Evolutionary conservation across 768 basidiomycete species (phyloP).

Genomic region (Agaricus subrufescens): DNA sequence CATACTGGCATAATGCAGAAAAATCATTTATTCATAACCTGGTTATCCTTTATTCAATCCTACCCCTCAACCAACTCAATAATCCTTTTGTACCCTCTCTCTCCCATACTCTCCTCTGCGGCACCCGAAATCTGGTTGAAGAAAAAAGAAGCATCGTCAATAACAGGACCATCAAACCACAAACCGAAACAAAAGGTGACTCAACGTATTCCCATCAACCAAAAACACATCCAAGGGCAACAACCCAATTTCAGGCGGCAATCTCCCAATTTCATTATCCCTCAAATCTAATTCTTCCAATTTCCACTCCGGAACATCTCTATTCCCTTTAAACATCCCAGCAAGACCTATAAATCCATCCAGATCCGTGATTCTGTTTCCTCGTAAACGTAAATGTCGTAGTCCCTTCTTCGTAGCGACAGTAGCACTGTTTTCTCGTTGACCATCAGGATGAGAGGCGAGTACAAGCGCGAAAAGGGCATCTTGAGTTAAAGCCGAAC

Average conservation of each 20-base stretch:
- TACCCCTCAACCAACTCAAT: slow-evolving; percentile 71
- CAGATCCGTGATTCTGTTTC: slow-evolving; percentile 60
- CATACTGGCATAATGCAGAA: too few relatives aligned
- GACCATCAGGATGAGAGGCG: slow-evolving; percentile 22
- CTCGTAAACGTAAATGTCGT: slow-evolving; percentile 60
- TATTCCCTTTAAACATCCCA: slow-evolving; percentile 60
- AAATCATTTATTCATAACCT: not conserved
- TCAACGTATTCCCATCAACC: slow-evolving; percentile 79
- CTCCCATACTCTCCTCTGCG: slow-evolving; percentile 80
- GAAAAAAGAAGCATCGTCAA: not conserved
- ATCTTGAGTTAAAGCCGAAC: slow-evolving; percentile 42
- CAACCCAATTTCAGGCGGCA: slow-evolving; percentile 68
- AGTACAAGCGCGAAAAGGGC: slow-evolving; percentile 50
- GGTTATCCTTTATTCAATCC: slow-evolving; percentile 45
- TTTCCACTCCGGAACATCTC: slow-evolving; percentile 62
- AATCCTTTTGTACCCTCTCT: slow-evolving; percentile 81
- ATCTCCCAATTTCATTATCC: slow-evolving; percentile 72
- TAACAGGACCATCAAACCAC: not conserved
- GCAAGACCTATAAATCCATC: slow-evolving; percentile 60
- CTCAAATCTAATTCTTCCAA: slow-evolving; percentile 80
- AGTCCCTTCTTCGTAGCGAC: slow-evolving; percentile 43
- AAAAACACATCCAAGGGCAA: slow-evolving; percentile 76
- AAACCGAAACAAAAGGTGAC: slow-evolving; percentile 21
- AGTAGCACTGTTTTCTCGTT: not conserved
- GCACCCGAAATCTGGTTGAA: slow-evolving; percentile 66